phyloP scores from a whole-genome alignment of 768 basidiomycete species.

The Dendrothele bispora region DNA sequence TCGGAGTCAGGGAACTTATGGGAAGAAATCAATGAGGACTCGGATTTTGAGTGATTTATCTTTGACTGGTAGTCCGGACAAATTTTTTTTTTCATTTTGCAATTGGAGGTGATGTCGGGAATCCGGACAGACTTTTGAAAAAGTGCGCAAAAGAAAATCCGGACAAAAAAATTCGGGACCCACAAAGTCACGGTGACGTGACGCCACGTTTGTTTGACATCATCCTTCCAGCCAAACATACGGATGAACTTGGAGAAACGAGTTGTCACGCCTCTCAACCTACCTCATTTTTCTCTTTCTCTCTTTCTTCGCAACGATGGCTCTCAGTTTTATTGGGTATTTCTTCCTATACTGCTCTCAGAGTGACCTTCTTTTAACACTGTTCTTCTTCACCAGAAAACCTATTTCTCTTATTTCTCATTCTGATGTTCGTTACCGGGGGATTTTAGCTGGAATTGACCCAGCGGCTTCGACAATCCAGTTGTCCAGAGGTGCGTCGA shows the following conservation, averaged over 20 bases:
- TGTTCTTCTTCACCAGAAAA: constrained; percentile 52
- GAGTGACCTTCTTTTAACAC: neutral
- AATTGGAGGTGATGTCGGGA: no score
- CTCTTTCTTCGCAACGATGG: constrained; percentile 45
- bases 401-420: constrained; percentile 88
- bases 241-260: no score
- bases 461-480: constrained; percentile 84
- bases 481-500: constrained; percentile 72
- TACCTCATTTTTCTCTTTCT: neutral
- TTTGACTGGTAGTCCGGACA: no score
- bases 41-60: no score
- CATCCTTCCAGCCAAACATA: neutral
- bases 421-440: constrained; percentile 88
- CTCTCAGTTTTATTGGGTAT: constrained; percentile 76
- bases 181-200: no score
- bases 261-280: neutral
- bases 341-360: constrained; percentile 12
- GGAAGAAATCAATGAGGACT: no score
- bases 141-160: no score
- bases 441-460: constrained; percentile 85
- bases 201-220: neutral
- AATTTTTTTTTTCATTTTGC: no score
- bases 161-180: no score
- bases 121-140: no score
- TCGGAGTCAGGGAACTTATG: no score